Base-by-base conservation (phyloP, 1,284 basidiomycete genomes). In the Cutaneotrichosporon mucoides region DNA sequence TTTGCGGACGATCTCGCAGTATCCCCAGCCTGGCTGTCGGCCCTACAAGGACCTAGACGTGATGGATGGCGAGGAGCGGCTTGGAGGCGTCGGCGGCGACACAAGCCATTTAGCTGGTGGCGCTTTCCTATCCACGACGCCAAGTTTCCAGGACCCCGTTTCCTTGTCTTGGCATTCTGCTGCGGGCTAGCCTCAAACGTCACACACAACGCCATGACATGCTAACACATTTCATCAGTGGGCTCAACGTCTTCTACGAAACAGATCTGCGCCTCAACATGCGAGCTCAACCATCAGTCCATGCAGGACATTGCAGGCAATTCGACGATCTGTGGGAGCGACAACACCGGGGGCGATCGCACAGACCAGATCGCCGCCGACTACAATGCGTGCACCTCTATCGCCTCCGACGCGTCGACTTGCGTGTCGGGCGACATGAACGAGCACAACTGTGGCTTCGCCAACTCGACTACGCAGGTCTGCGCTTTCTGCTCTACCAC, bases 371-470 rank as follows among this genome's bases (percentile, higher is more conserved):
- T 81, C 13, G 63, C 64, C 43, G 73, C 76, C 61, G 79, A 81
- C 64, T 77, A 61, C 44, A 61, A 63, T 1, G 69, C 70, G 51
- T 79, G 79, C 65, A 77, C 76, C 35, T 68, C 79, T 61, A 78
- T 76, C 76, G 68, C 76, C 36, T 77, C 79, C 6, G 73, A 76
- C 56, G 64, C 70, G 36, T 55, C 61, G 3, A 72, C 73, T 10
- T 81, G 80, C 63, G 72, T 80, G 24, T 37, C 58, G 6, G 80
- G 80, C 8, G 55, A 56, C 36, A 60, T 57, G 43, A 80, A 80
- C 63, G 80, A 81, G 62, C 68, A 66, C 16, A 79, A 78, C 68
- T 81, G 80, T 61, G 80, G 80, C 9, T 81, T 69, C 55, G 79
- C 76, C 2, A 68, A 64, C 8, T 73, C 70, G 6, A 75, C 70